These are phyloP conservation scores for Daldinia childiae DNA, from an alignment of 495 filamentous ascomycete genomes.

Conservation along the genomic window DNA sequence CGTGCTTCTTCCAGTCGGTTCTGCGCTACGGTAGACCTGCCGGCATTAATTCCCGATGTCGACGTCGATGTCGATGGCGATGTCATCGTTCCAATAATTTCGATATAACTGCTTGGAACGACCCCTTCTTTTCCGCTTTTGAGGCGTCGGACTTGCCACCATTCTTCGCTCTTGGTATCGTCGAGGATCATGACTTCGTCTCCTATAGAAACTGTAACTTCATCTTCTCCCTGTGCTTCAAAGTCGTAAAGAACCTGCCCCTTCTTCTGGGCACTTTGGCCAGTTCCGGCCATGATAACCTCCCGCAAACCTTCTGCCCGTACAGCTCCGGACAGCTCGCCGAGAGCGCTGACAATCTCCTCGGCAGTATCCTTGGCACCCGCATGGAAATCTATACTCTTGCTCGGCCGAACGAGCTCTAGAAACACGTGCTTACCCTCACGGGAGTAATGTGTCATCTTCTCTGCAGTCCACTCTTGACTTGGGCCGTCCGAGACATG, in stretches of 20 bases:
- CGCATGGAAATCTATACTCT: slow-evolving; percentile 95
- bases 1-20: slow-evolving; percentile 86
- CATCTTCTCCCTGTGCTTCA: slow-evolving; percentile 93
- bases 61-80: slow-evolving; percentile 49
- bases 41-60: slow-evolving; percentile 67
- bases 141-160: slow-evolving; percentile 93
- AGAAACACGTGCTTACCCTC: slow-evolving; percentile 99
- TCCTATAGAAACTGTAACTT: slow-evolving; percentile 88
- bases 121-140: slow-evolving; percentile 96
- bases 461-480: slow-evolving; percentile 93
- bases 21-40: slow-evolving; percentile 77
- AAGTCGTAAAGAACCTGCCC: slow-evolving; percentile 94
- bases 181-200: slow-evolving; percentile 94
- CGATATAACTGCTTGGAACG: slow-evolving; percentile 96
- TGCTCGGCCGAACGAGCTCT: slow-evolving; percentile 88
- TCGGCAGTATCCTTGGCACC: slow-evolving; percentile 96
- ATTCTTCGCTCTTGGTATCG: slow-evolving; percentile 91
- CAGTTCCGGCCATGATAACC: slow-evolving; percentile 80
- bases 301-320: slow-evolving; percentile 86
- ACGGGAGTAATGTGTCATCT: slow-evolving; percentile 92
- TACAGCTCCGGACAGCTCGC: slow-evolving; percentile 86
- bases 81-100: slow-evolving; percentile 73
- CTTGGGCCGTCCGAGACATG: slow-evolving; percentile 77
- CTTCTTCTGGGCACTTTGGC: slow-evolving; percentile 72
- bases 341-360: slow-evolving; percentile 87